A percentile compares a stretch with the other conserved stretches of the same genome.
Conservation (phyloP, 192 early-diverging fungal genomes). For the Coemansia sp. region DNA sequence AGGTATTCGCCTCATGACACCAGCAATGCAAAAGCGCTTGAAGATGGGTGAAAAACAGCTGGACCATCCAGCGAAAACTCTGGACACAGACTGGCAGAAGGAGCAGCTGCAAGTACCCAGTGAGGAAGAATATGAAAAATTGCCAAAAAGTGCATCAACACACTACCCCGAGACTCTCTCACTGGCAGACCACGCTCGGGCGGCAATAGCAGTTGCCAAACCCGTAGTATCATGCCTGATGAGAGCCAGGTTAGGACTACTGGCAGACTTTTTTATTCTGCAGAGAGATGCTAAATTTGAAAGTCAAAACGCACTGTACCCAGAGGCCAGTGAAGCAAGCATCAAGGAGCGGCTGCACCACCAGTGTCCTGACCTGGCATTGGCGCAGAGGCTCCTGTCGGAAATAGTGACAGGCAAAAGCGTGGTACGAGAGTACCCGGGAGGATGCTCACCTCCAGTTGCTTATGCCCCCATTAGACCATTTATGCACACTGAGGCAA, state of each 20-base stretch:
- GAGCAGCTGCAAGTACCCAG: too few relatives aligned
- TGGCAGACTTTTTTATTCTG: background rate
- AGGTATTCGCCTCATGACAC: background rate
- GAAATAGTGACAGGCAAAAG: slow-evolving; percentile 4
- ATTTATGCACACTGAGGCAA: slow-evolving; percentile 3
- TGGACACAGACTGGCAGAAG: too few relatives aligned
- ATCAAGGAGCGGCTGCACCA: background rate
- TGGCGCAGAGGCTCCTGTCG: background rate
- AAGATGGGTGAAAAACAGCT: too few relatives aligned
- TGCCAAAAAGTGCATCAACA: too few relatives aligned
- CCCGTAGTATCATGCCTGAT: background rate
- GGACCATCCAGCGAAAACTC: too few relatives aligned
- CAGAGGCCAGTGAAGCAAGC: background rate
- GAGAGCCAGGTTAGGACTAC: slow-evolving; percentile 5
- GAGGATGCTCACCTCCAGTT: slow-evolving; percentile 22
- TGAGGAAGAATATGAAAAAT: too few relatives aligned
- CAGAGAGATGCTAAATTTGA: slow-evolving; percentile 4
- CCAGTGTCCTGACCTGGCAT: background rate
- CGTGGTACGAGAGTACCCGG: slow-evolving; percentile 14
- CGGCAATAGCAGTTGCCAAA: too few relatives aligned
- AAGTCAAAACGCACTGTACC: slow-evolving; percentile 2
- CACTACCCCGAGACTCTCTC: too few relatives aligned
- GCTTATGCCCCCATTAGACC: slow-evolving; percentile 16
- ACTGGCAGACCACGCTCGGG: too few relatives aligned
- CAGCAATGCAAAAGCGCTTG: too few relatives aligned